Base-by-base conservation (phyloP, 83 land plant genomes). In the Isoetes engelmannii region DNA sequence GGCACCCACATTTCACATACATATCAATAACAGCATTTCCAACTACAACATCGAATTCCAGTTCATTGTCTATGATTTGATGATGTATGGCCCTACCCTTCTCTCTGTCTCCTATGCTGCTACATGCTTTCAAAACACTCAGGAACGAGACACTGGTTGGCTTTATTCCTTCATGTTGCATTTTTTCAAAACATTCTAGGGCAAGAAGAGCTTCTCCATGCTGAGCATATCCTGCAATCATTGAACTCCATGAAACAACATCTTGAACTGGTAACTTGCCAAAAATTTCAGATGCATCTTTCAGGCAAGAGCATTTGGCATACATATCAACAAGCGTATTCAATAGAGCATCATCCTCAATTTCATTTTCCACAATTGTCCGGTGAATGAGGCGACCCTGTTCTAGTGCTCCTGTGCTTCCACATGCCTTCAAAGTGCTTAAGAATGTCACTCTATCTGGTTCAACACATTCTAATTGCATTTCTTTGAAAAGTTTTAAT, bases 221-320 rank as follows among this genome's bases (percentile, higher is more conserved):
- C 57, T 84, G 83, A 56, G 80, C 90, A 56, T 82, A 87, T 56
- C 83, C 87, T 0, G 83, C 76, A 48, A 84, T 82, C 79, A 84
- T 79, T 59, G 83, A 61, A 51, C 80, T 87, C 85, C 87, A 84
- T 5, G 79, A 77, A 4, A 87, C 72, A 37, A 78, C 48, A 19
- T 63, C 72, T 57, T 69, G 67, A 7, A 60, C 68, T 6, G 77
- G 53, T 73, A 84, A 71, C 82, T 28, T 50, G 51, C 81, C 80
- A 70, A 87, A 87, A 72, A 87, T 51, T 47, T 69, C 61, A 54
- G 81, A 46, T 5, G 92, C 88, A 43, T 68, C 57, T 18, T 28
- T 43, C 53, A 83, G 28, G 12, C 72, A 65, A 9, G 82, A 81
- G 45, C 61, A 74, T 71, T 83, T 84, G 3, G 79, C 78, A 65